Conservation (phyloP, 192 early-diverging fungal genomes). For the Coemansia sp. region DNA sequence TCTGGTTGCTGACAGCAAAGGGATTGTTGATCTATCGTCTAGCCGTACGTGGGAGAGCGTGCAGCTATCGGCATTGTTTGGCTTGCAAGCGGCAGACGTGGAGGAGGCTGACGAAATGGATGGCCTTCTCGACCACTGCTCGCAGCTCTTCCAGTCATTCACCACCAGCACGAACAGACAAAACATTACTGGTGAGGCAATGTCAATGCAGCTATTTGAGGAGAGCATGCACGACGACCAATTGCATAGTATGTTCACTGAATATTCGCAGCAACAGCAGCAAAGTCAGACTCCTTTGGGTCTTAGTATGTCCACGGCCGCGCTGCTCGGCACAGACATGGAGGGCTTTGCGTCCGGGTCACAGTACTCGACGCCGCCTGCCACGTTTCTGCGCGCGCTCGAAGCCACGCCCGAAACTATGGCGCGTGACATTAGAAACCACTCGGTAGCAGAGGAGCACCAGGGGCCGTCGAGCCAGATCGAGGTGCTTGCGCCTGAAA, state of each 20-base stretch:
- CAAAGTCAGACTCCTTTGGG: background rate
- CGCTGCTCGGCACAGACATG: background rate
- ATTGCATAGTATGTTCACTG: constrained; percentile 9
- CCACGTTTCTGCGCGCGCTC: constrained; percentile 13
- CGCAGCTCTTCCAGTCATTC: constrained; percentile 22
- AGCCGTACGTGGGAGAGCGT: background rate
- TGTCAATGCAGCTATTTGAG: constrained; percentile 25
- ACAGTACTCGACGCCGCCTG: constrained; percentile 13
- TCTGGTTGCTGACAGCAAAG: background rate
- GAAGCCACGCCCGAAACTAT: constrained; percentile 16
- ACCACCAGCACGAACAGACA: background rate
- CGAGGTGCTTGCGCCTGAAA: constrained; percentile 2
- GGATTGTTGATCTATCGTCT: background rate
- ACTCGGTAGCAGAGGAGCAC: background rate
- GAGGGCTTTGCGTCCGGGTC: background rate
- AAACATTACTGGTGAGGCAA: background rate
- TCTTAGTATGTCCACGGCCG: background rate
- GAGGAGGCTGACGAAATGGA: constrained; percentile 9
- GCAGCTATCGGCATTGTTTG: background rate
- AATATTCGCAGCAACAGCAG: constrained; percentile 14
- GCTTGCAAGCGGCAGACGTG: background rate
- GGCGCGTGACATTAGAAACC: constrained; percentile 11
- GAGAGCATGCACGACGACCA: constrained; percentile 32
- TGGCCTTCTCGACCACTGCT: constrained; percentile 13
- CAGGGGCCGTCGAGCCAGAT: background rate